These are phyloP conservation scores for Nannochloris sp. DNA, from an alignment of 139 green algal species.

Conservation along the genomic window DNA sequence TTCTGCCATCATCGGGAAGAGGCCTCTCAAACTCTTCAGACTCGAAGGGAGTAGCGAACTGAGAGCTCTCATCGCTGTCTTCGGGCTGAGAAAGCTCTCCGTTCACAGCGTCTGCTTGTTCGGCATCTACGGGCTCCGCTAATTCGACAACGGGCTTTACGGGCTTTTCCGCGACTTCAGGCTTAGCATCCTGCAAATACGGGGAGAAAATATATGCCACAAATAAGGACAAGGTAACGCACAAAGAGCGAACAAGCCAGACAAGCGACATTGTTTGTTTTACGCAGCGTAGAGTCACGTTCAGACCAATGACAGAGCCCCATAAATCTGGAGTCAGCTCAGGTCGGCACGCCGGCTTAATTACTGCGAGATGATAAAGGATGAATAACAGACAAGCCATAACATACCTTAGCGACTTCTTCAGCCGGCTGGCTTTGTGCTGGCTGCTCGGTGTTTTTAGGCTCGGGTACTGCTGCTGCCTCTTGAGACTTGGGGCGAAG, in stretches of 20 bases:
- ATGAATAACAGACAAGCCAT: not conserved
- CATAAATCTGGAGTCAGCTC: no score
- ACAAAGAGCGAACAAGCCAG: slow-evolving; percentile 2
- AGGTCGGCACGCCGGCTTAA: slow-evolving; percentile 19
- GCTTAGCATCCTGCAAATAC: no score
- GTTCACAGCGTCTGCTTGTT: not conserved
- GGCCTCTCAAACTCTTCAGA: not conserved
- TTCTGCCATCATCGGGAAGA: not conserved
- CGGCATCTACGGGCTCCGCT: not conserved
- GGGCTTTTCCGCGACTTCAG: not conserved
- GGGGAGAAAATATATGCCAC: not conserved
- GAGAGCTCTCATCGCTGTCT: slow-evolving; percentile 11
- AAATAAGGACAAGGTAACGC: not conserved
- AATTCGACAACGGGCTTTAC: not conserved
- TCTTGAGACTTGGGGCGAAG: not conserved
- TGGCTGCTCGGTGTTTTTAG: not conserved
- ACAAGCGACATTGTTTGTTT: slow-evolving; percentile 6
- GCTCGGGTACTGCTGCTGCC: not conserved
- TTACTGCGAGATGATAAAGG: slow-evolving; percentile 6
- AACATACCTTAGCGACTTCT: not conserved
- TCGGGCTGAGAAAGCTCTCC: not conserved
- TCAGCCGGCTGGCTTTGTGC: not conserved
- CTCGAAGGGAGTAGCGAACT: not conserved
- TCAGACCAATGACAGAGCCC: not conserved
- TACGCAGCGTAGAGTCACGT: slow-evolving; percentile 17